Conservation (phyloP, 805 yeast species). For the Hagleromyces aurorensis region DNA sequence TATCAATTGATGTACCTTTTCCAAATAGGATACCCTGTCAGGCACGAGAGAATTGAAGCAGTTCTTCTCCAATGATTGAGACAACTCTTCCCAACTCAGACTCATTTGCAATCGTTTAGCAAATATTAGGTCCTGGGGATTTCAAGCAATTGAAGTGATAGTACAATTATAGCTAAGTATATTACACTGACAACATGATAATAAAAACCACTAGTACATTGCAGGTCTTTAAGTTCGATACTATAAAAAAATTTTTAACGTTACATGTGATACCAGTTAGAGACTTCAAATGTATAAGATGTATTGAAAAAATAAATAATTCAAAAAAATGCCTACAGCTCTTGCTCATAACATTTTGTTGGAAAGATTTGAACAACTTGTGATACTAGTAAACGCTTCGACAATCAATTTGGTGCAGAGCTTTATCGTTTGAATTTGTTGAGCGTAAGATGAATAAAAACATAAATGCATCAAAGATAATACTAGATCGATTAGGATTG, state of each 20-base stretch:
- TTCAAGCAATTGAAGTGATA: neutral
- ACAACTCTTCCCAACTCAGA: constrained; percentile 20
- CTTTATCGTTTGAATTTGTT: no score
- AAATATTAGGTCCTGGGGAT: neutral
- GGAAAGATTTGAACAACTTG: no score
- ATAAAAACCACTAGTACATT: constrained; percentile 5
- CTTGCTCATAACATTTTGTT: no score
- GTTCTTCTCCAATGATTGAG: constrained; percentile 13
- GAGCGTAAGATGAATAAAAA: no score
- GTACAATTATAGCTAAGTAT: neutral
- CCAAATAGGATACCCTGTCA: constrained; percentile 24
- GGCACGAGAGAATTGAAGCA: constrained; percentile 21
- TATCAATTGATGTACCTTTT: constrained; percentile 16
- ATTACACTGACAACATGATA: neutral
- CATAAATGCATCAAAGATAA: no score
- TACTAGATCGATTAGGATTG: no score
- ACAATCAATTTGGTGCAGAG: no score
- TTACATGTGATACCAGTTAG: constrained; percentile 2
- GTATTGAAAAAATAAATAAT: no score
- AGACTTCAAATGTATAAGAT: no score
- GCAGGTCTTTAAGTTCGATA: neutral
- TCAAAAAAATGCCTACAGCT: no score
- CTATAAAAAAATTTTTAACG: constrained; percentile 9
- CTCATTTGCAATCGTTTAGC: neutral
- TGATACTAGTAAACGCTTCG: no score